Conservation (phyloP, 192 early-diverging fungal genomes). For the Linnemannia hyalina region DNA sequence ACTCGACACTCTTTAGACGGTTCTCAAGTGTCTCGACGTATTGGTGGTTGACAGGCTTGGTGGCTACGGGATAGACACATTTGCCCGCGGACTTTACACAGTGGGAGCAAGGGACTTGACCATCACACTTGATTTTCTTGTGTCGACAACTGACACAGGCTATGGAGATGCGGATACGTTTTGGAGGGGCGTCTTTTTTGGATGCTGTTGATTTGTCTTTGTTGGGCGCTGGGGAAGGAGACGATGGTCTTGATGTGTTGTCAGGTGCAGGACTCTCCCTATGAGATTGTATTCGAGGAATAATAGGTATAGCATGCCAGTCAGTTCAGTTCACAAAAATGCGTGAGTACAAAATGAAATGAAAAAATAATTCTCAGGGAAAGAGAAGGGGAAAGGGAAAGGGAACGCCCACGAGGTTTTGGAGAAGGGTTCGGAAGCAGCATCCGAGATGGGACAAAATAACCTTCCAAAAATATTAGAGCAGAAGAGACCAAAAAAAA, state of each 20-base stretch:
- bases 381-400: too few relatives aligned
- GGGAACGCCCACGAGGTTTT: not conserved
- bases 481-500: not conserved
- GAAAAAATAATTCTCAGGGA: not conserved
- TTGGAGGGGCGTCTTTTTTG: conserved; percentile 22
- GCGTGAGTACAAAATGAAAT: not conserved
- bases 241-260: not conserved
- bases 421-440: conserved; percentile 13
- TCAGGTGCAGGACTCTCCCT: not conserved
- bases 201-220: conserved; percentile 10
- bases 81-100: conserved; percentile 40
- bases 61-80: conserved; percentile 43
- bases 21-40: conserved; percentile 50
- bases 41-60: conserved; percentile 47
- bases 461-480: not conserved
- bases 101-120: conserved; percentile 56
- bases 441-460: conserved; percentile 24
- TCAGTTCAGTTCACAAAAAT: not conserved
- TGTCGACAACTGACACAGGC: conserved; percentile 59
- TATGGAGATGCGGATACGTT: conserved; percentile 49
- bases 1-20: conserved; percentile 43
- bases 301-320: not conserved
- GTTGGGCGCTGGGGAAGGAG: conserved; percentile 21
- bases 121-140: conserved; percentile 61
- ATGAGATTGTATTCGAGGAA: not conserved